phyloP scores from a whole-genome alignment of 2,329 filamentous ascomycete genomes.

The Cordyceps farinosa region DNA sequence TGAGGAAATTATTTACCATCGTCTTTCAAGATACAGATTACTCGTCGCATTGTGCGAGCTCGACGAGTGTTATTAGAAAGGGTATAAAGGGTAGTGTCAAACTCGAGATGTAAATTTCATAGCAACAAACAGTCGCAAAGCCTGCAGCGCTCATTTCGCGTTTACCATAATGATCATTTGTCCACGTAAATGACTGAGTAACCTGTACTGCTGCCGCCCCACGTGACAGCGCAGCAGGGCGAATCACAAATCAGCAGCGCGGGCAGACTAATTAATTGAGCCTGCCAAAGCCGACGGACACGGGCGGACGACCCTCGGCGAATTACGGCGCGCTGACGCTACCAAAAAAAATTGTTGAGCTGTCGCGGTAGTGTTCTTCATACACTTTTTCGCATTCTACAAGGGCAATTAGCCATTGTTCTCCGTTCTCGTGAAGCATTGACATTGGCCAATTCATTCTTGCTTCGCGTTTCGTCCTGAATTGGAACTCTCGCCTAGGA shows the following conservation, averaged over 20 bases:
- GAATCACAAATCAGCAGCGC: background rate
- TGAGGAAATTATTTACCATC: no score
- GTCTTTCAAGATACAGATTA: no score
- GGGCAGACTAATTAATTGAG: background rate
- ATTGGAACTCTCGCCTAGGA: constrained; percentile 2
- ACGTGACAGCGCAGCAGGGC: background rate
- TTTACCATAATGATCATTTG: no score
- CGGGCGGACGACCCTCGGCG: constrained; percentile 20
- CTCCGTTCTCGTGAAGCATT: background rate
- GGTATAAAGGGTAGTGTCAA: no score
- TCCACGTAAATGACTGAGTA: no score
- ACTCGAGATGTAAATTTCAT: no score
- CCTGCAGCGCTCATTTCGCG: no score
- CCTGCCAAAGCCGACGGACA: constrained; percentile 11
- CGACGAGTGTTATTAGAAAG: no score
- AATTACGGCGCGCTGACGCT: constrained; percentile 21
- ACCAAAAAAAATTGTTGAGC: constrained; percentile 19
- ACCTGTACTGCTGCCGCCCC: no score
- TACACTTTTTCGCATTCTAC: background rate
- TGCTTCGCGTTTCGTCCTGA: background rate
- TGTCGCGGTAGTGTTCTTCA: constrained; percentile 3
- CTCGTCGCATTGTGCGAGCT: no score
- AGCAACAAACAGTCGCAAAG: no score
- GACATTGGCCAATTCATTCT: background rate
- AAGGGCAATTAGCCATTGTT: background rate